Conservation (phyloP, 164 flowering plant genomes). For the Piper betle region DNA sequence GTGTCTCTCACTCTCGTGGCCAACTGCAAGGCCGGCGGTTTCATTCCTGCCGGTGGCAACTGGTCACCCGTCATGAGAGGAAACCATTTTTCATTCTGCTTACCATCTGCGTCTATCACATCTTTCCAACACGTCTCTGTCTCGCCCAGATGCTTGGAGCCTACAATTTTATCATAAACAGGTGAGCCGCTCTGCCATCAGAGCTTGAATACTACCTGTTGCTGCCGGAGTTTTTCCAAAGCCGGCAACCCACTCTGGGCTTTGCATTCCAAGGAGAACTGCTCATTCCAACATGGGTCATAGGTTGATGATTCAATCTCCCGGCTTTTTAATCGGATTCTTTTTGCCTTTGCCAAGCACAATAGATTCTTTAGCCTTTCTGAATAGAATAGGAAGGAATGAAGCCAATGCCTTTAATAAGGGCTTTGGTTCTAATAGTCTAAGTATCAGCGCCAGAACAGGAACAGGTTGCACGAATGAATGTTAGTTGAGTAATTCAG, state of each 20-base stretch:
- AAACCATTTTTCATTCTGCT: slow-evolving; percentile 42
- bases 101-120: slow-evolving; percentile 28
- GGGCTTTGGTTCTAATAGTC: no score
- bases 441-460: no score
- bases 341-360: slow-evolving; percentile 29
- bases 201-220: slow-evolving; percentile 46
- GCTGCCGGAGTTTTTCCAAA: slow-evolving; percentile 21
- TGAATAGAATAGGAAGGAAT: no score
- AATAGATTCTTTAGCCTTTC: slow-evolving; percentile 16
- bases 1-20: no score
- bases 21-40: slow-evolving; percentile 14
- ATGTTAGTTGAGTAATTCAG: no score
- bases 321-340: slow-evolving; percentile 26
- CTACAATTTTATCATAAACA: slow-evolving; percentile 16
- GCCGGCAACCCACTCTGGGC: slow-evolving; percentile 19
- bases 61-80: background rate
- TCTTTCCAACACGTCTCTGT: slow-evolving; percentile 45
- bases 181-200: slow-evolving; percentile 26
- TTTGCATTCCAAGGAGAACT: slow-evolving; percentile 36
- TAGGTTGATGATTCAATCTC: slow-evolving; percentile 26
- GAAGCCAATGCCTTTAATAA: no score
- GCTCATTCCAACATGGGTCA: slow-evolving; percentile 42
- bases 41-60: slow-evolving; percentile 3
- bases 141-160: slow-evolving; percentile 41
- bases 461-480: no score